Evolutionary conservation across 371 early-diverging fungal genomes (phyloP).

Genomic region (Mortierella sp.): DNA sequence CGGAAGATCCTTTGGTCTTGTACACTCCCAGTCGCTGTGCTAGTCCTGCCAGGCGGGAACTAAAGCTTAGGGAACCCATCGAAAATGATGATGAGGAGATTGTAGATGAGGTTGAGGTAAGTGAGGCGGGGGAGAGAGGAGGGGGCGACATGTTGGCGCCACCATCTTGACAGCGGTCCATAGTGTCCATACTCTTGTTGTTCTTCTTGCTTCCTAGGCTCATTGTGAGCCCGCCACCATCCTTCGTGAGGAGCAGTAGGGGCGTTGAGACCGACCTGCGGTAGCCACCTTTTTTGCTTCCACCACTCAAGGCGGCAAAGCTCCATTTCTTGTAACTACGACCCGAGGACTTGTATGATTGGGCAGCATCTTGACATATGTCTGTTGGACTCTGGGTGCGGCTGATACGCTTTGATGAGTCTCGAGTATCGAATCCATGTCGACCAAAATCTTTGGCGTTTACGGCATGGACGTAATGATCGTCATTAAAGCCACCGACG

Average conservation of each 20-base stretch:
- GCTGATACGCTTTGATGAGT: slow-evolving; percentile 3
- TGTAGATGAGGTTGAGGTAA: slow-evolving; percentile 14
- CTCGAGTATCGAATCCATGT: background rate
- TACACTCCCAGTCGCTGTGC: slow-evolving; percentile 31
- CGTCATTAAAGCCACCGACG: background rate
- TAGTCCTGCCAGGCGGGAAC: slow-evolving; percentile 33
- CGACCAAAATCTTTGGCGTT: background rate
- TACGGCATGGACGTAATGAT: background rate
- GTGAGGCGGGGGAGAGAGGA: slow-evolving; percentile 5
- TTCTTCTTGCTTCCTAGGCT: background rate
- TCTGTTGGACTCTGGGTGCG: slow-evolving; percentile 39
- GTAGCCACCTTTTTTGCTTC: slow-evolving; percentile 9
- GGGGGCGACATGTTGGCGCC: slow-evolving; percentile 30
- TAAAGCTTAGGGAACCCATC: slow-evolving; percentile 11
- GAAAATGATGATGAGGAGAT: slow-evolving; percentile 16
- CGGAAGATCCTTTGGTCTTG: slow-evolving; percentile 33
- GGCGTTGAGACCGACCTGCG: slow-evolving; percentile 40
- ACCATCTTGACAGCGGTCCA: slow-evolving; percentile 9
- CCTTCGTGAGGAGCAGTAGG: slow-evolving; percentile 10
- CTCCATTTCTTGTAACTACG: slow-evolving; percentile 32
- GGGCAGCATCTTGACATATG: slow-evolving; percentile 8
- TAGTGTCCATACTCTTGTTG: slow-evolving; percentile 1
- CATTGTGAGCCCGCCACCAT: background rate
- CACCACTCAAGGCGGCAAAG: background rate
- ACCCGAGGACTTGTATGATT: background rate